These are phyloP conservation scores for Discostella pseudostelligera DNA, from an alignment of 108 stramenopile genomes.

Conservation along the genomic window DNA sequence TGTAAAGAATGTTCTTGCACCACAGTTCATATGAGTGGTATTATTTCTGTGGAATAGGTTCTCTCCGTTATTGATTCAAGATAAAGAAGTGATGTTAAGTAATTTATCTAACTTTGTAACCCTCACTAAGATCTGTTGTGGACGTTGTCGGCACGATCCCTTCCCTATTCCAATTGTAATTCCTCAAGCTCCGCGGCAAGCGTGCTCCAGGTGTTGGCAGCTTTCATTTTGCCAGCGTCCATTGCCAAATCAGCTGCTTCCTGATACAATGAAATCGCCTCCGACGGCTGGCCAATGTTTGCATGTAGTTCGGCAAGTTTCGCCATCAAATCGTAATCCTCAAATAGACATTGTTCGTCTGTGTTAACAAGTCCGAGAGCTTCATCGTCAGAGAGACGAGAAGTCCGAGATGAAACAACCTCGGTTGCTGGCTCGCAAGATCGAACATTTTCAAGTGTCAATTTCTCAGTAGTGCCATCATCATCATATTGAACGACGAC, in stretches of 20 bases:
- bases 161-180: not conserved
- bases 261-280: conserved; percentile 52
- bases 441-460: conserved; percentile 56
- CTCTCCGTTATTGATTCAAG: no score
- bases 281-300: conserved; percentile 34
- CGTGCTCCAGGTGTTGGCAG: conserved; percentile 70
- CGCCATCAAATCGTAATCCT: conserved; percentile 60
- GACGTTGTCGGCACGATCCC: no score
- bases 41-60: not conserved
- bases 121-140: no score
- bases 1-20: conserved; percentile 9
- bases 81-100: no score
- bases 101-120: no score
- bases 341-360: conserved; percentile 57
- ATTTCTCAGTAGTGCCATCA: conserved; percentile 67
- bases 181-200: conserved; percentile 57
- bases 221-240: conserved; percentile 65
- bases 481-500: conserved; percentile 66
- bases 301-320: conserved; percentile 63
- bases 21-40: not conserved
- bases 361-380: conserved; percentile 54
- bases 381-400: conserved; percentile 61
- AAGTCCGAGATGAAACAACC: conserved; percentile 39
- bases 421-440: conserved; percentile 23
- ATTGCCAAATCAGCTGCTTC: conserved; percentile 66